Evolutionary conservation across 805 yeast genomes (phyloP).

Genomic region (Candida nemodendra): DNA sequence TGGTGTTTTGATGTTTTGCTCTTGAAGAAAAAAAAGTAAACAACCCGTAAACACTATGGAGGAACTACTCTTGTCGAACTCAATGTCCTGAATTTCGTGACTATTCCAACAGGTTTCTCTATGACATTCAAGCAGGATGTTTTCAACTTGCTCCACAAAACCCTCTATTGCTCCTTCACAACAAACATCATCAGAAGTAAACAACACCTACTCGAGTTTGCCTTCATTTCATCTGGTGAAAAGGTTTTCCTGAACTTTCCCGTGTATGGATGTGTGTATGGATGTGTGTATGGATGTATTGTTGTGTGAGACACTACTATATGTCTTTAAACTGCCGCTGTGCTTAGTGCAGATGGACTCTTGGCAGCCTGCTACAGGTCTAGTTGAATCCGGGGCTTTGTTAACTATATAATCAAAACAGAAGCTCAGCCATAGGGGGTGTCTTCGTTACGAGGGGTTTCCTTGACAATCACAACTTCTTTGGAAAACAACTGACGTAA

Average conservation of each 20-base stretch:
- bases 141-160: background rate
- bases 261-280: conserved; percentile 16
- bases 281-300: too few relatives aligned
- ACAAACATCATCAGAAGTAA: conserved; percentile 2
- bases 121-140: too few relatives aligned
- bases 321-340: too few relatives aligned
- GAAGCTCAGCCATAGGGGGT: conserved; percentile 28
- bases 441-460: conserved; percentile 29
- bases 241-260: conserved; percentile 10
- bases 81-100: conserved; percentile 5
- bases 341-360: too few relatives aligned
- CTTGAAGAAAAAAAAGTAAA: conserved; percentile 10
- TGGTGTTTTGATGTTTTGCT: conserved; percentile 26
- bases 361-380: too few relatives aligned
- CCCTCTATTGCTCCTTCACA: conserved; percentile 1
- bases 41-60: conserved; percentile 4
- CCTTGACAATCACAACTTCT: conserved; percentile 57
- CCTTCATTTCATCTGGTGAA: conserved; percentile 11
- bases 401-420: too few relatives aligned
- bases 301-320: too few relatives aligned
- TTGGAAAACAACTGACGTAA: conserved; percentile 60
- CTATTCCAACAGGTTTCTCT: too few relatives aligned
- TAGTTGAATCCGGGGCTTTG: too few relatives aligned
- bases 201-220: background rate
- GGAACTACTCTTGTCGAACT: conserved; percentile 3